Evolutionary conservation across 192 early-diverging fungal species (phyloP).

Genomic region (Phycomyces blakesleeanus): DNA sequence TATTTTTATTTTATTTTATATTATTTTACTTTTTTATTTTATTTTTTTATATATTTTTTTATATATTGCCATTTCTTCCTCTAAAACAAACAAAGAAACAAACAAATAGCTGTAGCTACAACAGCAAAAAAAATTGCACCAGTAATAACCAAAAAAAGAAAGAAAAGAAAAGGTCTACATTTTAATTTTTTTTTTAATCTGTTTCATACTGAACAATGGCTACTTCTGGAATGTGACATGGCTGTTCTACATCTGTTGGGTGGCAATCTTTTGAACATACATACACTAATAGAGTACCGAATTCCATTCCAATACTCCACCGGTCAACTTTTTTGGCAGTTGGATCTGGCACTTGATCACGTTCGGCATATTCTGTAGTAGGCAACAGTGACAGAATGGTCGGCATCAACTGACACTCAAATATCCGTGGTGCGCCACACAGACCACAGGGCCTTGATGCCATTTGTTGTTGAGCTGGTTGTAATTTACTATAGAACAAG

Average conservation of each 20-base stretch:
- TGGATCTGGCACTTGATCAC: slow-evolving; percentile 33
- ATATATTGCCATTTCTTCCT: too few relatives aligned
- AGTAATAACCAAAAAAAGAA: too few relatives aligned
- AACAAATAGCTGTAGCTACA: too few relatives aligned
- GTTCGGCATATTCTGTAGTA: slow-evolving; percentile 50
- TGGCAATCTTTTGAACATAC: slow-evolving; percentile 80
- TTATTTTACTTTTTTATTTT: too few relatives aligned
- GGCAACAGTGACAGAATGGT: slow-evolving; percentile 70
- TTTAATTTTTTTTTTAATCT: slow-evolving; percentile 11
- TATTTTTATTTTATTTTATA: too few relatives aligned
- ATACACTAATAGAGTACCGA: slow-evolving; percentile 83
- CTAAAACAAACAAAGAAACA: too few relatives aligned
- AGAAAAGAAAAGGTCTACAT: too few relatives aligned
- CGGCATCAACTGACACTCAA: slow-evolving; percentile 95
- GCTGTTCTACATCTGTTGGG: slow-evolving; percentile 20
- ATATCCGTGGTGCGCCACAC: slow-evolving; percentile 67
- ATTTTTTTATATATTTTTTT: too few relatives aligned
- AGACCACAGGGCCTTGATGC: slow-evolving; percentile 50
- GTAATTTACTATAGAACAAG: slow-evolving; percentile 51
- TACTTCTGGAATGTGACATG: slow-evolving; percentile 59
- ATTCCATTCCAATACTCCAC: slow-evolving; percentile 81
- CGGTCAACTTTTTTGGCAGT: slow-evolving; percentile 33
- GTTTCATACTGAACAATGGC: slow-evolving; percentile 57
- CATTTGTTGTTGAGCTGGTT: slow-evolving; percentile 16
- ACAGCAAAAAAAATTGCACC: too few relatives aligned